Conservation (phyloP, 2,329 filamentous ascomycete genomes). For the Penicillium fuscoglaucum region DNA sequence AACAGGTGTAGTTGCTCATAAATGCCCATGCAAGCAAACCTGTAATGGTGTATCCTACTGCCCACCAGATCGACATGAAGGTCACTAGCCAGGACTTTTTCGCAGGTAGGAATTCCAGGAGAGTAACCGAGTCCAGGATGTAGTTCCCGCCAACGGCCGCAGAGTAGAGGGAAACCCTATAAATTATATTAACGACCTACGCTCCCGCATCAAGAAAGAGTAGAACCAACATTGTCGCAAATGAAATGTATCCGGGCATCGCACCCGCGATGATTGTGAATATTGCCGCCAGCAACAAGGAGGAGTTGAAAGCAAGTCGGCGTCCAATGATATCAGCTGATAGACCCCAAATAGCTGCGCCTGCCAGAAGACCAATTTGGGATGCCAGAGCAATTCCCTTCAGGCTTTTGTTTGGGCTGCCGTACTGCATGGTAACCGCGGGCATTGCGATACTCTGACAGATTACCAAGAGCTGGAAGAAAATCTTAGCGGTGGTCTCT, state of each 20-base stretch:
- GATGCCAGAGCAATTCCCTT: neutral
- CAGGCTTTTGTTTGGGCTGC: neutral
- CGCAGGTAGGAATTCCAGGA: neutral
- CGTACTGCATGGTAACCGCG: neutral
- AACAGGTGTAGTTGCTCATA: neutral
- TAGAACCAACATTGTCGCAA: neutral
- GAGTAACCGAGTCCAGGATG: neutral
- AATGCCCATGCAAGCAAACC: neutral
- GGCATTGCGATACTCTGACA: neutral
- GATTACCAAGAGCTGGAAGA: neutral
- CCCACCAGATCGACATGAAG: neutral
- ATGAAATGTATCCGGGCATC: neutral
- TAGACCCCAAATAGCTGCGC: neutral
- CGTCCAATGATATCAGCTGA: neutral
- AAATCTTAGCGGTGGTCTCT: neutral
- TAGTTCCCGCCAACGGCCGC: neutral
- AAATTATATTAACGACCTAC: neutral
- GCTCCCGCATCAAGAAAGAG: neutral
- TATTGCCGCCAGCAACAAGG: neutral
- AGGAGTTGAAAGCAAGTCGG: neutral
- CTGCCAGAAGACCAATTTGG: neutral
- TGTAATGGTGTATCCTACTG: neutral
- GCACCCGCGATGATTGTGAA: neutral
- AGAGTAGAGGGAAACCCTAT: neutral
- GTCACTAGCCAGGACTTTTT: neutral